A percentile compares a stretch with the other conserved stretches of the same genome.
phyloP scores from a whole-genome alignment of 164 flowering plant genomes.

The Magnolia sinica region DNA sequence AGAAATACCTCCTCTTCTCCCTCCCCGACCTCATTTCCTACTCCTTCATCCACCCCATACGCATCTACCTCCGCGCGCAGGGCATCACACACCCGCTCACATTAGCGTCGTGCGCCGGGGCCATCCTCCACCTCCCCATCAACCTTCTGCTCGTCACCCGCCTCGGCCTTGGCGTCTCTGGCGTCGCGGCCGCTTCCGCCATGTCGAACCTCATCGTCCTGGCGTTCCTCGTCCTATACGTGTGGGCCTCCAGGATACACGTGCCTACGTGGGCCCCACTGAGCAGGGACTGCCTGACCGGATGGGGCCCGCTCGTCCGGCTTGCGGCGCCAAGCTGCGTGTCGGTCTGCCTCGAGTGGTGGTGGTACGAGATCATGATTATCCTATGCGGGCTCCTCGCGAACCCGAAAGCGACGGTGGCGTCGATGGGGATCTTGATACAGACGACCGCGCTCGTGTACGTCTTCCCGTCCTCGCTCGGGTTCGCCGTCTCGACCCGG shows the following conservation, averaged over 20 bases:
- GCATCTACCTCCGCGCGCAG: constrained; percentile 92
- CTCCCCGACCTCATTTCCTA: constrained; percentile 76
- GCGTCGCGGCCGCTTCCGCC: constrained; percentile 70
- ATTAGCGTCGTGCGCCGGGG: constrained; percentile 53
- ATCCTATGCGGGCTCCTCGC: constrained; percentile 67
- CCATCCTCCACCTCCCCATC: constrained; percentile 57
- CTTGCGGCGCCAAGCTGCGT: constrained; percentile 87
- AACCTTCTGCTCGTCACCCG: constrained; percentile 44
- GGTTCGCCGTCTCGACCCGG: constrained; percentile 89
- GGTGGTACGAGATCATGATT: constrained; percentile 99
- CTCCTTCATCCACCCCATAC: constrained; percentile 81
- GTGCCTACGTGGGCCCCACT: constrained; percentile 53
- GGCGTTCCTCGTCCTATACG: constrained; percentile 32
- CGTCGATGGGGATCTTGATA: constrained; percentile 83
- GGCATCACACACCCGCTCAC: constrained; percentile 85
- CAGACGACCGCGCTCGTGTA: constrained; percentile 86
- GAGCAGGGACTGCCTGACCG: constrained; percentile 54
- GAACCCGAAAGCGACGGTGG: constrained; percentile 73
- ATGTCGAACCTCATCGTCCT: constrained; percentile 50
- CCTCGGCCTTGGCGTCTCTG: constrained; percentile 57
- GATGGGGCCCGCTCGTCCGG: constrained; percentile 65
- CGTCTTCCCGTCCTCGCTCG: constrained; percentile 76
- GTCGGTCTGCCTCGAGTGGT: constrained; percentile 93
- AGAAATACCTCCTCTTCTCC: constrained; percentile 55
- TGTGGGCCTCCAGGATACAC: constrained; percentile 39